Evolutionary conservation across 495 filamentous ascomycete genomes (phyloP), one percentile per base, ranked within the genome.

Genomic region (Trichoderma reesei): DNA sequence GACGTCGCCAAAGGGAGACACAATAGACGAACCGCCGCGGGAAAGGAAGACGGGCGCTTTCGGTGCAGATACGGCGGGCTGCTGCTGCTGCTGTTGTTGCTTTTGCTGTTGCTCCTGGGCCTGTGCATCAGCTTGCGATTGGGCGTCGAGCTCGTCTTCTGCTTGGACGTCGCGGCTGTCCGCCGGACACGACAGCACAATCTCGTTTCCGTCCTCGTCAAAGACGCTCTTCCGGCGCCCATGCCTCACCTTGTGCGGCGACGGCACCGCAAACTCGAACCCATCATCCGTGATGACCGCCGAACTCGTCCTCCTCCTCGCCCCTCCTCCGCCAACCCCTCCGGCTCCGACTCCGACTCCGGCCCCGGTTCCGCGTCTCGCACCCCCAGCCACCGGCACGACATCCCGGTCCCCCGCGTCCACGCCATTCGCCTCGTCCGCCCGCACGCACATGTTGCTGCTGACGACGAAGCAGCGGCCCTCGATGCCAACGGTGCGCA

Each of bases 401-500:
- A 34, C 46, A 26, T 59, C 63, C n/a, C 36, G 48, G 44, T 60
- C 48, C 2, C 20, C 51, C 5, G 13, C n/a, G 1, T 13, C 33
- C 13, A 7, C 63, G 18, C 36, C 48, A 9, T 14, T 6, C 18
- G 59, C 11, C 26, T 56, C 51, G 5, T 0, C 20, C 26, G 26
- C 26, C 5, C 74, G 81, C 3, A 90, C 82, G 69, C 88, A 93
- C 75, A 96, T 92, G 72, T 96, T 97, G 11, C 88, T 85, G 65
- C 85, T 89, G 1, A 98, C 75, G n/a, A 98, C 91, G 66, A 92
- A 91, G 61, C 89, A 88, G 34, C 93, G 79, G 8, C 91, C 88
- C 71, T 98, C 93, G 54, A 83, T 79, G 1, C 85, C 93, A 16
- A 90, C 79, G 0, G 94, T 96, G 18, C 87, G 82, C 85, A 97